Percentiles rank a stretch among this genome's conserved stretches.
Evolutionary conservation across 495 filamentous ascomycete species (phyloP).

Genomic region (Friedmanniomyces endolithicus): DNA sequence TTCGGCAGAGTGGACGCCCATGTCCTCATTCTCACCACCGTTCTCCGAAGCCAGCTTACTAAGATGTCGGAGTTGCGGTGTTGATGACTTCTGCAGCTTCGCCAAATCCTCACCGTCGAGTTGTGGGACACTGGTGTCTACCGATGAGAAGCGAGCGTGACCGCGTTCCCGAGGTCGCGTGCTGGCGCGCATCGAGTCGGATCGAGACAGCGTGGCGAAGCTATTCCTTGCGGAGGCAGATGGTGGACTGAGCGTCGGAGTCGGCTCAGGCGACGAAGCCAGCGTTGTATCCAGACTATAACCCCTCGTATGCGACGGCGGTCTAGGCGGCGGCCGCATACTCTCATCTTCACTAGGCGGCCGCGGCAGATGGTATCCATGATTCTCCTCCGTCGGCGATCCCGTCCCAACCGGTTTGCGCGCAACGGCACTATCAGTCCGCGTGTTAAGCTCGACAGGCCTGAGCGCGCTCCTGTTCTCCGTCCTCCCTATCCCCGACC

Average conservation of each 20-base stretch:
- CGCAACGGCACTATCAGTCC: slow-evolving; percentile 4
- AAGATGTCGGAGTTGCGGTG: slow-evolving; percentile 75
- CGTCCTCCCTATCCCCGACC: slow-evolving; percentile 14
- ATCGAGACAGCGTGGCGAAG: slow-evolving; percentile 21
- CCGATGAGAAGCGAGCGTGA: slow-evolving; percentile 15
- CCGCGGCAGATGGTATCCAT: background rate
- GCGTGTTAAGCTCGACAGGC: slow-evolving; percentile 18
- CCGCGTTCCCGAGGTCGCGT: slow-evolving; percentile 10
- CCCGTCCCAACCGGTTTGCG: background rate
- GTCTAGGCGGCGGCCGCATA: slow-evolving; percentile 7
- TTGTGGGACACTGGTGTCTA: slow-evolving; percentile 9
- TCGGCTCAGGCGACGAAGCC: slow-evolving; percentile 4
- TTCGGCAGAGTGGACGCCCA: slow-evolving; percentile 57
- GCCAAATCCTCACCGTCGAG: slow-evolving; percentile 45
- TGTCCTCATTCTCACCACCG: slow-evolving; percentile 59
- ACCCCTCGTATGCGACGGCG: slow-evolving; percentile 12
- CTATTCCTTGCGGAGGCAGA: slow-evolving; percentile 8
- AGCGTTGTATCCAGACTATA: slow-evolving; percentile 8
- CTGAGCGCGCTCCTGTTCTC: slow-evolving; percentile 16
- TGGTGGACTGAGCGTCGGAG: background rate
- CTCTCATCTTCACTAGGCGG: background rate
- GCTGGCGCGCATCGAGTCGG: slow-evolving; percentile 28
- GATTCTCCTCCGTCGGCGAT: slow-evolving; percentile 8
- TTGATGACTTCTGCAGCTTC: slow-evolving; percentile 69
- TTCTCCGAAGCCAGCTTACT: slow-evolving; percentile 66